Evolutionary conservation across 1,284 basidiomycete genomes (phyloP), one percentile per base, ranked within the genome.

Genomic region (Cryptococcus jaspeensis): DNA sequence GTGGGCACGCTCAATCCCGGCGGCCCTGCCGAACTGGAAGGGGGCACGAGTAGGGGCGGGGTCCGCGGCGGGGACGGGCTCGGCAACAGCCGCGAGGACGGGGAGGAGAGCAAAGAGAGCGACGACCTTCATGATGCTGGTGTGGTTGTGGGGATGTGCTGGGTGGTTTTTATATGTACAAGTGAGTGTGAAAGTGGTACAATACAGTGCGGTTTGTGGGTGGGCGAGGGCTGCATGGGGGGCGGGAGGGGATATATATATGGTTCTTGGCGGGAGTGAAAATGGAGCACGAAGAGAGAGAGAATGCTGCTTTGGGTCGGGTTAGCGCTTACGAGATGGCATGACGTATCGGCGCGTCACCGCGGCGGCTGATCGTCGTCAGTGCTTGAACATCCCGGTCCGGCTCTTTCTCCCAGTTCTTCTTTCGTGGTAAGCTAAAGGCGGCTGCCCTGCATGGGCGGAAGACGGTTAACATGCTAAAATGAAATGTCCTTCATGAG

Each of bases 71-170:
- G 54, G 48, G 25, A 38, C 56, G 13, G 58, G 57, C 25, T 59
- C 59, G 36, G 54, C 56, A 38, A 45, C 47, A 22, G 55, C 48
- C 32, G 59, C 58, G 22, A 59, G 32, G 22, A 47, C 42, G 37
- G 57, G 49, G 45, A 62, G 35, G 53, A 64, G 42, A 39, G 59
- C 55, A 47, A 63, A 7, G 18, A 60, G 37, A 49, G 58, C 42
- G 46, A 61, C 50, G 61, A 61, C 49, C 44, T 61, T 62, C 65
- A 67, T 65, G 44, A 55, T 59, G 48, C 18, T 55, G 32, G 16
- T n/a, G 28, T 47, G 22, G 18, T 16, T 28, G 25, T 36, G 22
- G 18, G 36, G 43, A 40, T 16, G 35, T 22, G n/a, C 16, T 42
- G 50, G 5, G 40, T 6, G 18, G n/a, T 22, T 45, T 15, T 47